phyloP scores from a whole-genome alignment of 139 green algal genomes.

The Chloropicon primus region DNA sequence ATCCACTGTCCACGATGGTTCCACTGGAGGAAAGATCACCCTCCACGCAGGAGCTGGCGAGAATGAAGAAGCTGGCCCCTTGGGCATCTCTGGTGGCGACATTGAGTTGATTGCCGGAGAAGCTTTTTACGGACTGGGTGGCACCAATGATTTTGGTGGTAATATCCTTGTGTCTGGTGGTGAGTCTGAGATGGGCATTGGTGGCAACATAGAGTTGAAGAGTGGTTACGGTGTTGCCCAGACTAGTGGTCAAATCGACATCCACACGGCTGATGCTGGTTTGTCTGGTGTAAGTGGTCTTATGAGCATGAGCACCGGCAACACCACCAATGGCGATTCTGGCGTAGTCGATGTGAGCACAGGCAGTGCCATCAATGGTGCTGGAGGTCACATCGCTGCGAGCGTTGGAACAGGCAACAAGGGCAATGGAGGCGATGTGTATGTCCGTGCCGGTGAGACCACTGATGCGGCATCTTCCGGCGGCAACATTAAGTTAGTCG shows the following conservation, averaged over 20 bases:
- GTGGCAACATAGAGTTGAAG: conserved; percentile 2
- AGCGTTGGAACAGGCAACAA: background rate
- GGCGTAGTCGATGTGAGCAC: background rate
- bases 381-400: too few relatives aligned
- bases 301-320: conserved; percentile 3
- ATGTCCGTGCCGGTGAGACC: too few relatives aligned
- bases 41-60: conserved; percentile 8
- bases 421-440: too few relatives aligned
- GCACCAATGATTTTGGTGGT: conserved; percentile 1
- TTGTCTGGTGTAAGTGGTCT: conserved; percentile 7
- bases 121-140: conserved; percentile 1
- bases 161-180: conserved; percentile 1
- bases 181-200: conserved; percentile 3
- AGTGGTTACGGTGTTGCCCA: background rate
- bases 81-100: too few relatives aligned
- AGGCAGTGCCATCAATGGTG: background rate
- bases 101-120: too few relatives aligned
- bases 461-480: too few relatives aligned
- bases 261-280: background rate
- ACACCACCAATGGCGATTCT: conserved; percentile 2
- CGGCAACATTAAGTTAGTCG: too few relatives aligned
- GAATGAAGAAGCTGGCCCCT: too few relatives aligned
- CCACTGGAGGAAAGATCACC: background rate
- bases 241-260: background rate
- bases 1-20: background rate